Evolutionary conservation across 139 green algal genomes (phyloP).

Genomic region (Micractinium sp.): DNA sequence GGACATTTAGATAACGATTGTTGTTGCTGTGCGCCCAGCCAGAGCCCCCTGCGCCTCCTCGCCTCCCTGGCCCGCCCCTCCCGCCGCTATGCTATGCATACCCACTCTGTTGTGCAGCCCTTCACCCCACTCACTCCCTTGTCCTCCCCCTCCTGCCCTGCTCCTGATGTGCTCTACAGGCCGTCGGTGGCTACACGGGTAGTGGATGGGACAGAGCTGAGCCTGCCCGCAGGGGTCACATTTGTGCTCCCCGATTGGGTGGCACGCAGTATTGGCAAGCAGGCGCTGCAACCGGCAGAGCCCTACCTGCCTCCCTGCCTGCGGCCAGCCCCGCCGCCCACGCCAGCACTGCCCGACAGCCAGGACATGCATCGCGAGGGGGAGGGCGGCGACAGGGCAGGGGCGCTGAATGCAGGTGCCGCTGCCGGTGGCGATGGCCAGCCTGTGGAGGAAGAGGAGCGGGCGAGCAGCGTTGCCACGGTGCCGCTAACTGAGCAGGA

Average conservation of each 20-base stretch:
- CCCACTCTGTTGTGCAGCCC: too few species aligned
- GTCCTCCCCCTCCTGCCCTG: background rate
- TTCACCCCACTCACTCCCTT: background rate
- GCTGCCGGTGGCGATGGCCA: background rate
- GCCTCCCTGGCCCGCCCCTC: too few species aligned
- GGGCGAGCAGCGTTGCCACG: background rate
- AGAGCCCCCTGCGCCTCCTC: too few species aligned
- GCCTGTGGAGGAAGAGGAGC: background rate
- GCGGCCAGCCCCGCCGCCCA: too few species aligned
- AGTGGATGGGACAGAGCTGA: background rate
- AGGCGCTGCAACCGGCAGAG: background rate
- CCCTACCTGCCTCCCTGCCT: background rate
- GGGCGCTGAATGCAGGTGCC: too few species aligned
- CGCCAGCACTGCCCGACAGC: background rate
- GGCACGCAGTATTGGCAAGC: background rate
- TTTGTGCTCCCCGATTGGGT: background rate
- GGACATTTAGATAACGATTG: too few species aligned
- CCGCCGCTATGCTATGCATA: too few species aligned
- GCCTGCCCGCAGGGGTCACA: background rate
- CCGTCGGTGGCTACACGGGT: background rate
- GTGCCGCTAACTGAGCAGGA: background rate
- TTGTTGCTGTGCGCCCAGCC: too few species aligned
- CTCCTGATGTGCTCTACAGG: background rate
- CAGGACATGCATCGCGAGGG: background rate
- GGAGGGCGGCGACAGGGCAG: background rate